Evolutionary conservation across 164 flowering plant species (phyloP), one percentile per base, ranked within the genome.

Genomic region (Platanus orientalis): DNA sequence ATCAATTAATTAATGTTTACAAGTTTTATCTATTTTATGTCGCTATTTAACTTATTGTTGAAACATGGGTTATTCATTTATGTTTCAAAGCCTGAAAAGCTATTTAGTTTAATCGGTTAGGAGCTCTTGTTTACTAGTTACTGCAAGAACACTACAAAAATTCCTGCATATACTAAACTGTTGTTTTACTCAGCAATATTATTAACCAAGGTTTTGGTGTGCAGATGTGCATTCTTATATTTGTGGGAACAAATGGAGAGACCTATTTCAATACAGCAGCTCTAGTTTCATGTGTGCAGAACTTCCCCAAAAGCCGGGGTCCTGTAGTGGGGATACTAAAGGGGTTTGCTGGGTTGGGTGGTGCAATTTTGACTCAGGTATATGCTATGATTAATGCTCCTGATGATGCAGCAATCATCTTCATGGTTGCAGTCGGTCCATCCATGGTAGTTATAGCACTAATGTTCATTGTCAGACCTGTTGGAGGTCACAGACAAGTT

Each of bases 351-450:
- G 99, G 99, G 27, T 67, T 95, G 49, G 64, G 89, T 67, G 99
- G 99, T 17, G 99, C 99, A 23, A 92, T 95, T 55, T 62, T 92
- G 71, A 88, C 96, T 14, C 99, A 92, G 65, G 73, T 83, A 49
- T 95, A 95, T 72, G 77, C 88, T 1, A 17, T 80, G 63, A 73
- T 94, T 45, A 71, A 91, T 63, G 69, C 81, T 48, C 97, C 99
- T 27, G 94, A 87, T 70, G 85, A 87, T 7, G 93, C 99, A 16
- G 76, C 86, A 1, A 80, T 95, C 39, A 81, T 95, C 58, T 95
- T 92, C 74, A 92, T 90, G 97, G 81, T 95, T 71, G 99, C 99
- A 0, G 97, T 92, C 27, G 99, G 94, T 21, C 99, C 99, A 21
- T 54, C 92, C 40, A 83, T 92, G 86, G 97, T 95, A 6, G 73